Evolutionary conservation across 208 protist genomes (phyloP), one percentile per base, ranked within the genome.

Genomic region (Leishmania mexicana): DNA sequence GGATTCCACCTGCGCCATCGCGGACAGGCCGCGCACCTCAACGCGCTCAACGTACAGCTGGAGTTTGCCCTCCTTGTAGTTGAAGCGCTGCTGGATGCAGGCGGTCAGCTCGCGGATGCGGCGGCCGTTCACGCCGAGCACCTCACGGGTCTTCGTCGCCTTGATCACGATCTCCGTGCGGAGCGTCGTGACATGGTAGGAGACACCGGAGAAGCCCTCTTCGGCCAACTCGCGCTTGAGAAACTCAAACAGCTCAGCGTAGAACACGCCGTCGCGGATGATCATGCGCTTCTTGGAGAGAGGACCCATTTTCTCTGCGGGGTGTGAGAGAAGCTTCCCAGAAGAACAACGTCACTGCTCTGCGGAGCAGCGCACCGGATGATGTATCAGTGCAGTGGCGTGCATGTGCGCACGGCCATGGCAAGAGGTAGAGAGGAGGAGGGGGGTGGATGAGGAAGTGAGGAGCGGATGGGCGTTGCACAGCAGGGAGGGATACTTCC

Each of bases 201-300:
- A 98, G 35, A 99, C 98, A 72, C 99, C 99, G 70, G 93, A 94
- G 92, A 97, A 97, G 84, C 99, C 99, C 75, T 99, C 99, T 88
- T 99, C 98, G 75, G 95, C 95, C 35, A 99, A 96, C 93, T 88
- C 99, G 85, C 98, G 94, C 81, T 97, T 99, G 65, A 99, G 93
- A 81, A 99, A 99, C 91, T 99, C 99, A 93, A 99, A 99, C 74
- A 99, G 96, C 95, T 99, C 99, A 80, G 99, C 99, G 93, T 99
- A 99, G 95, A 99, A 99, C 53, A 99, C 97, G 86, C 99, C 99
- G 88, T 99, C 99, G 85, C 96, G 96, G 72, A 99, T 95, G 92
- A 99, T 99, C 98, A 99, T 93, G 71, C 95, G 93, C 94, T 97
- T 97, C 92, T 97, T 97, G 82, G 94, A 97, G 35, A 97, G 83